Conservation (phyloP, 2,329 filamentous ascomycete genomes). For the Bipolaris victoriae region DNA sequence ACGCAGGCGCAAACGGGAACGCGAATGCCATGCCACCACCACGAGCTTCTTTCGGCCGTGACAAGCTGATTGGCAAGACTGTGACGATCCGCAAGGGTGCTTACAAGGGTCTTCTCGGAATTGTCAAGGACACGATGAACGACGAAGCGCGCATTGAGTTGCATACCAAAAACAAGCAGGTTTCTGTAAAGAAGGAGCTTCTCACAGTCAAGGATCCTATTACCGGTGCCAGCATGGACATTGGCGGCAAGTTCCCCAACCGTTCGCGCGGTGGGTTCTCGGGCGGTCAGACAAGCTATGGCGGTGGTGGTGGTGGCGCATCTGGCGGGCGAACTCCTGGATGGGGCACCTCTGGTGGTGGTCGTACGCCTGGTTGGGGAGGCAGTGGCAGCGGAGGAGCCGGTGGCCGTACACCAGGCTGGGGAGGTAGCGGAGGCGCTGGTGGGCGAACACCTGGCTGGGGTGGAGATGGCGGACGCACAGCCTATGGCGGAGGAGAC, state of each 20-base stretch:
- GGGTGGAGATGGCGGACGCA: constrained; percentile 54
- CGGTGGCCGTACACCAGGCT: constrained; percentile 54
- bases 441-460: constrained; percentile 45
- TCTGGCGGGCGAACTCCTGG: constrained; percentile 48
- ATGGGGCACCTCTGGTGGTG: constrained; percentile 52
- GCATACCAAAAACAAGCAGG: constrained; percentile 90
- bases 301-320: constrained; percentile 30
- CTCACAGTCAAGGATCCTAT: constrained; percentile 82
- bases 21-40: constrained; percentile 69
- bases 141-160: constrained; percentile 86
- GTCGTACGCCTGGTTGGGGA: constrained; percentile 54
- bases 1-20: constrained; percentile 63
- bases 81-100: constrained; percentile 86
- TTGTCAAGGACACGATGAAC: constrained; percentile 94
- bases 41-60: constrained; percentile 71
- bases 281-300: constrained; percentile 45
- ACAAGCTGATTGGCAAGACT: constrained; percentile 87
- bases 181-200: constrained; percentile 80
- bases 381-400: constrained; percentile 44
- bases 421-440: constrained; percentile 53
- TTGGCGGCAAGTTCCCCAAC: constrained; percentile 47
- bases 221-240: constrained; percentile 79
- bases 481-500: constrained; percentile 53
- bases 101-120: constrained; percentile 91
- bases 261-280: constrained; percentile 49